These are phyloP conservation scores for Herpotrichia juniperi DNA, from an alignment of 2,329 filamentous ascomycete genomes.

Conservation along the genomic window DNA sequence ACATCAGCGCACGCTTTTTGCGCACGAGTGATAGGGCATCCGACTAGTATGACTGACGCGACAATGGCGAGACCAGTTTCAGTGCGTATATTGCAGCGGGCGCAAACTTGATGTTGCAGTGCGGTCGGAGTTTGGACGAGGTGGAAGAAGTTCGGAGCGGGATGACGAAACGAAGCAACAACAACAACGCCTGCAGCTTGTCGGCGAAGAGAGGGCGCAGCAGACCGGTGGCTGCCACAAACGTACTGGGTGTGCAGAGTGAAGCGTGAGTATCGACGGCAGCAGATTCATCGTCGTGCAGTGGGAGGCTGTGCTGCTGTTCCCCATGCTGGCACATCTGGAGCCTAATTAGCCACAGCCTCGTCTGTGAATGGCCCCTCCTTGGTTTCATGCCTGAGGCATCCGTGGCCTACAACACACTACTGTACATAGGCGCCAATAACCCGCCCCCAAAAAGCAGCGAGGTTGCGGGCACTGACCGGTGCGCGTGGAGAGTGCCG, in stretches of 20 bases:
- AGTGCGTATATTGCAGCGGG: slow-evolving; percentile 9
- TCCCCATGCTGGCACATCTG: not conserved
- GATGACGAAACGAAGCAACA: slow-evolving; percentile 15
- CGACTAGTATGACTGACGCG: slow-evolving; percentile 20
- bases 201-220: slow-evolving; percentile 6
- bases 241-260: slow-evolving; percentile 24
- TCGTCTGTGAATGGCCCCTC: slow-evolving; percentile 27
- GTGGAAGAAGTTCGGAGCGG: slow-evolving; percentile 25
- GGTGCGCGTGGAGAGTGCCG: slow-evolving; percentile 16
- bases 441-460: slow-evolving; percentile 4
- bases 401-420: slow-evolving; percentile 1
- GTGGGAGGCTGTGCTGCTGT: slow-evolving; percentile 34
- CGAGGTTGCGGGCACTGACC: slow-evolving; percentile 33
- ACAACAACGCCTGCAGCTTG: slow-evolving; percentile 20
- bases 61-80: slow-evolving; percentile 21
- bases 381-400: slow-evolving; percentile 23
- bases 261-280: slow-evolving; percentile 24
- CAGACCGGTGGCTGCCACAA: slow-evolving; percentile 14
- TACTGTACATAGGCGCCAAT: slow-evolving; percentile 17
- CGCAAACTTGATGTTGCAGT: slow-evolving; percentile 17
- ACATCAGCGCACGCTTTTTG: slow-evolving; percentile 38
- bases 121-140: slow-evolving; percentile 21
- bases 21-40: slow-evolving; percentile 19
- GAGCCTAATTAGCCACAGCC: slow-evolving; percentile 12
- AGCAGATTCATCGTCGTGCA: slow-evolving; percentile 10